Evolutionary conservation across 148 eudicot species (phyloP).

Genomic region (Cornus suecica): DNA sequence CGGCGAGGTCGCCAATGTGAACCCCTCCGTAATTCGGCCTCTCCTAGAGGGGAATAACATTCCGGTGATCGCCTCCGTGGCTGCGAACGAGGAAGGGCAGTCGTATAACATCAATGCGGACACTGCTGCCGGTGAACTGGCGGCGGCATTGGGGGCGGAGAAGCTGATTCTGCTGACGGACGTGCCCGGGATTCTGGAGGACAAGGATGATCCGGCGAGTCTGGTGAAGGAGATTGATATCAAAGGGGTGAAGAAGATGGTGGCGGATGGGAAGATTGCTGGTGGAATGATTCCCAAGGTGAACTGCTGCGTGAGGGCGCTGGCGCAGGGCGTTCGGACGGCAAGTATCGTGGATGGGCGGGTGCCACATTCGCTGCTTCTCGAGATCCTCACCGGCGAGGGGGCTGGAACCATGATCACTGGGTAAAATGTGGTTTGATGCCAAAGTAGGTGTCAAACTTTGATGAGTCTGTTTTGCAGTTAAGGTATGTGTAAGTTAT

Average conservation of each 20-base stretch:
- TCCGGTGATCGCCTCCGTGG: constrained; percentile 80
- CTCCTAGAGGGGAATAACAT: constrained; percentile 53
- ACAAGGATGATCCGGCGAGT: constrained; percentile 51
- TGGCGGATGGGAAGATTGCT: constrained; percentile 65
- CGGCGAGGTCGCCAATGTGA: constrained; percentile 68
- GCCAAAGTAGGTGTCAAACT: background rate
- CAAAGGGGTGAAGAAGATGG: constrained; percentile 68
- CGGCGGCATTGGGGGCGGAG: constrained; percentile 78
- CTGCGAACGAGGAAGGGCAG: constrained; percentile 64
- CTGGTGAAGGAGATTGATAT: constrained; percentile 76
- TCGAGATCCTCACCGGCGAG: constrained; percentile 72
- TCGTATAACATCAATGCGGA: constrained; percentile 77
- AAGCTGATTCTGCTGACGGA: constrained; percentile 78
- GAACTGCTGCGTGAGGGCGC: constrained; percentile 68
- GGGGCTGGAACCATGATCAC: constrained; percentile 92
- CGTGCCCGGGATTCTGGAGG: constrained; percentile 72
- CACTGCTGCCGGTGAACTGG: constrained; percentile 79
- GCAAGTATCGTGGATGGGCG: constrained; percentile 82
- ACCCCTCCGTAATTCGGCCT: constrained; percentile 52
- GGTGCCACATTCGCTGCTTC: constrained; percentile 63
- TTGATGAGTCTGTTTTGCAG: background rate
- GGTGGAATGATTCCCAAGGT: constrained; percentile 95
- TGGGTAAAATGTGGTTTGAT: constrained; percentile 31
- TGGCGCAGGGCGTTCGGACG: constrained; percentile 76
- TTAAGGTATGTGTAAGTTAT: too few species aligned